Conservation (phyloP, 192 early-diverging fungal genomes). For the Coemansia sp. region DNA sequence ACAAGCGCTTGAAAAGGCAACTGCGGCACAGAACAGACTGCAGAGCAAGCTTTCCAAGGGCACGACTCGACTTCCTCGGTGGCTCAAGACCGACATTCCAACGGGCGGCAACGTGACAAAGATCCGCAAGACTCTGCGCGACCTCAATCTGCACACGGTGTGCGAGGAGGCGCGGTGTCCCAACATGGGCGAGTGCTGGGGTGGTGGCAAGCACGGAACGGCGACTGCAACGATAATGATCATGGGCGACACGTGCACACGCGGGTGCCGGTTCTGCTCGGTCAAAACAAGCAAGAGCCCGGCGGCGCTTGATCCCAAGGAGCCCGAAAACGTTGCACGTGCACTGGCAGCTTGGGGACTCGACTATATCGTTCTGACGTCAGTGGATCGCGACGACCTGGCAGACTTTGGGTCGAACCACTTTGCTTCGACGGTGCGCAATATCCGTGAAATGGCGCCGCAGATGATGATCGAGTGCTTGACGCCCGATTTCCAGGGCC, state of each 20-base stretch:
- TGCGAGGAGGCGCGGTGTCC: conserved; percentile 98
- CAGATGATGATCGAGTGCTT: conserved; percentile 94
- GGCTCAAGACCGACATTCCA: conserved; percentile 95
- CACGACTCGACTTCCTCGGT: conserved; percentile 67
- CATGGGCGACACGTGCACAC: conserved; percentile 98
- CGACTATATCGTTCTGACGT: conserved; percentile 97
- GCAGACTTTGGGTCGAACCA: conserved; percentile 88
- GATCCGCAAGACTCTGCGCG: conserved; percentile 90
- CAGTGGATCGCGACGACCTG: conserved; percentile 95
- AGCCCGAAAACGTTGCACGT: conserved; percentile 90
- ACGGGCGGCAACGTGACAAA: conserved; percentile 70
- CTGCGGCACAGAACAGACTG: neutral
- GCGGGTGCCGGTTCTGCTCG: conserved; percentile 96
- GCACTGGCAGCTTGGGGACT: conserved; percentile 94
- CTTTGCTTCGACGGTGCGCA: conserved; percentile 88
- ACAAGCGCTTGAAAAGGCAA: conserved; percentile 33
- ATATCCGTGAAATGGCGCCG: conserved; percentile 84
- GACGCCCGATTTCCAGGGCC: conserved; percentile 90
- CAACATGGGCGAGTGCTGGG: conserved; percentile 99
- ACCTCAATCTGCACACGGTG: conserved; percentile 92
- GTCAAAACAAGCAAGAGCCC: conserved; percentile 93
- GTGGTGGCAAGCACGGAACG: conserved; percentile 89
- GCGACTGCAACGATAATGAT: conserved; percentile 99
- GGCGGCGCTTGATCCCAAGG: conserved; percentile 77
- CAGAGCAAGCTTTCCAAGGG: conserved; percentile 4